phyloP scores from a whole-genome alignment of 768 basidiomycete species.

The Grammothele lineata region DNA sequence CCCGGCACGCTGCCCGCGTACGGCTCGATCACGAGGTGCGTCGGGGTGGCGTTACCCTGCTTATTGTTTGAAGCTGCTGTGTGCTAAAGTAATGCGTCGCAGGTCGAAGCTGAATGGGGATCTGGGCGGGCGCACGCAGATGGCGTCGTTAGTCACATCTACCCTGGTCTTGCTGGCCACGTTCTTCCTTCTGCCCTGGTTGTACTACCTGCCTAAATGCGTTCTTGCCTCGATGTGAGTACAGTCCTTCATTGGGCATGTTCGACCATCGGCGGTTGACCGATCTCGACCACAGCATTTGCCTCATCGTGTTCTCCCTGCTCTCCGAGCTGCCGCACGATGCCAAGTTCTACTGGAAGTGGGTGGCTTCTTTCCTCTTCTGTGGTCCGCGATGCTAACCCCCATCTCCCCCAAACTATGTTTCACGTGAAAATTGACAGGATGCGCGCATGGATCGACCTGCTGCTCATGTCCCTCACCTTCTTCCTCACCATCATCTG shows the following conservation, averaged over 20 bases:
- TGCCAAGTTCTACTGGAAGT: conserved; percentile 81
- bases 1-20: conserved; percentile 90
- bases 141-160: conserved; percentile 80
- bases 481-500: conserved; percentile 86
- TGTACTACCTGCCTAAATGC: conserved; percentile 86
- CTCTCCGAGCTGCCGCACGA: conserved; percentile 87
- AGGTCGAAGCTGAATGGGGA: conserved; percentile 88
- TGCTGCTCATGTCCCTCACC: conserved; percentile 82
- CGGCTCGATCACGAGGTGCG: conserved; percentile 84
- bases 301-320: conserved; percentile 79
- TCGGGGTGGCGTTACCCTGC: conserved; percentile 27
- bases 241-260: background rate
- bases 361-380: conserved; percentile 36
- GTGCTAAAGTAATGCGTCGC: background rate
- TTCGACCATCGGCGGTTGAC: background rate
- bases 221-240: conserved; percentile 85
- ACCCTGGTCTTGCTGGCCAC: conserved; percentile 74
- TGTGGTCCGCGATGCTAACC: conserved; percentile 1
- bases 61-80: background rate
- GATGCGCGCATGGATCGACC: conserved; percentile 91
- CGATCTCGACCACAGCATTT: conserved; percentile 53
- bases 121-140: conserved; percentile 84
- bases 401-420: background rate
- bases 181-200: conserved; percentile 83
- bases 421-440: conserved; percentile 29